These are phyloP conservation scores for Thelephora ganbajun DNA, from an alignment of 768 basidiomycete genomes.

Conservation along the genomic window DNA sequence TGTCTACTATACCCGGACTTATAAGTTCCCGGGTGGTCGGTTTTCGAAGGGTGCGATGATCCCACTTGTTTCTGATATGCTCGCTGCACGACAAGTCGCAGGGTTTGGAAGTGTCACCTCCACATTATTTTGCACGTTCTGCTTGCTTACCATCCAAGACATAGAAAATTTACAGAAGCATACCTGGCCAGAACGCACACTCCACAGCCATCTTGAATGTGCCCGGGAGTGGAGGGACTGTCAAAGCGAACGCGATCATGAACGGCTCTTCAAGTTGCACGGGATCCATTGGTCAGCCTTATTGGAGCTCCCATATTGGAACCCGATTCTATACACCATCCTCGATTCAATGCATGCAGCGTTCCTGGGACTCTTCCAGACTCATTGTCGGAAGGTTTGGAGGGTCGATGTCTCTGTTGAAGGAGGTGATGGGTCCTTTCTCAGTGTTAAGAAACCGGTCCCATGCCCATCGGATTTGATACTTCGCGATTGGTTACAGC, in stretches of 20 bases:
- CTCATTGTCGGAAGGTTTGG: constrained; percentile 18
- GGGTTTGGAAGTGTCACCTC: constrained; percentile 12
- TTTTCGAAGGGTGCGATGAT: constrained; percentile 4
- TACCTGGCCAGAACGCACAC: constrained; percentile 13
- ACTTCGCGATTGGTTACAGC: background rate
- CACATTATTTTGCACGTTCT: constrained; percentile 19
- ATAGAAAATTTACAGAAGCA: too few species aligned
- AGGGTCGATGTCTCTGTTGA: constrained; percentile 9
- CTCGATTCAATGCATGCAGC: constrained; percentile 30
- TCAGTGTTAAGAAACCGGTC: background rate
- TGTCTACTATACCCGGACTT: constrained; percentile 7
- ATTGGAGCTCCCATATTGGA: constrained; percentile 25
- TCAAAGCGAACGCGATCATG: constrained; percentile 1
- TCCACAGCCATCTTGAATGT: constrained; percentile 9
- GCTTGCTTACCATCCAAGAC: too few species aligned
- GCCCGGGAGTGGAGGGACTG: constrained; percentile 11
- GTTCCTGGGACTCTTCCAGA: constrained; percentile 19
- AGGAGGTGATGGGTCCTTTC: background rate
- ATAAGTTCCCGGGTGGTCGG: constrained; percentile 5
- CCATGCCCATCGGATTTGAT: background rate
- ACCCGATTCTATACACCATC: constrained; percentile 16
- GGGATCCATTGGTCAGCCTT: constrained; percentile 18
- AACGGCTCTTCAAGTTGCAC: too few species aligned
- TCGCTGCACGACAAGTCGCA: constrained; percentile 16
- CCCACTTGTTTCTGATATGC: constrained; percentile 18